Evolutionary conservation across 163 green algal species (phyloP), one percentile per base, ranked within the genome.

Genomic region (Chloromonas sp.): DNA sequence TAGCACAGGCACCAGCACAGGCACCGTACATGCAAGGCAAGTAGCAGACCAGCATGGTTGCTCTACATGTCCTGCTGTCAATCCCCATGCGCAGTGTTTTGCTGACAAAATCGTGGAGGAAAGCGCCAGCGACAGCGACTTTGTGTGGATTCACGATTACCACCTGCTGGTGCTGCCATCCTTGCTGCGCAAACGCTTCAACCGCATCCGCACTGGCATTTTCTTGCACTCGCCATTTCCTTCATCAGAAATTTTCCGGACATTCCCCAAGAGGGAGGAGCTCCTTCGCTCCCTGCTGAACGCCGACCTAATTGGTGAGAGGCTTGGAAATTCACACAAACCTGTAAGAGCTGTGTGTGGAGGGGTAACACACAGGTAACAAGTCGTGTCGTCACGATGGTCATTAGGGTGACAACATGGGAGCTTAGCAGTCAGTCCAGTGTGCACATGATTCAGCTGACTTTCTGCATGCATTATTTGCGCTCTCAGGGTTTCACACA

Each of bases 141-240:
- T 93, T 87, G 95, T 99, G 78, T 99, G 97, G 97, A 96, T 99
- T 59, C 97, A 99, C 85, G 97, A 99, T 93, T 99, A 99, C 91
- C 97, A 99, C 90, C 92, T 99, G 61, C 93, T 99, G 85, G 95
- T 98, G 82, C 92, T 99, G 87, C 97, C 97, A 71, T 96, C 93
- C 62, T 90, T 99, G 84, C 92, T 98, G 88, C 92, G 95, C 77
- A 97, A 99, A 90, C 86, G 94, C 1, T 98, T 98, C 87, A 93
- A 99, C 93, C 88, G 92, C 80, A 92, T 98, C 82, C 92, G 89
- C 15, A 59, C n/a, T 78, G 97, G 96, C 76, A 88, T 99, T 71
- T 99, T 99, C 90, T 91, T 99, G 87, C 97, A 99, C 93, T 98
- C 93, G n/a, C 97, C 97, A 71, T 99, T 99, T 83, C 97, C 97